Percentiles rank a stretch among this genome's conserved stretches.
Evolutionary conservation across 495 filamentous ascomycete species (phyloP).

Genomic region (Aspergillus steynii): DNA sequence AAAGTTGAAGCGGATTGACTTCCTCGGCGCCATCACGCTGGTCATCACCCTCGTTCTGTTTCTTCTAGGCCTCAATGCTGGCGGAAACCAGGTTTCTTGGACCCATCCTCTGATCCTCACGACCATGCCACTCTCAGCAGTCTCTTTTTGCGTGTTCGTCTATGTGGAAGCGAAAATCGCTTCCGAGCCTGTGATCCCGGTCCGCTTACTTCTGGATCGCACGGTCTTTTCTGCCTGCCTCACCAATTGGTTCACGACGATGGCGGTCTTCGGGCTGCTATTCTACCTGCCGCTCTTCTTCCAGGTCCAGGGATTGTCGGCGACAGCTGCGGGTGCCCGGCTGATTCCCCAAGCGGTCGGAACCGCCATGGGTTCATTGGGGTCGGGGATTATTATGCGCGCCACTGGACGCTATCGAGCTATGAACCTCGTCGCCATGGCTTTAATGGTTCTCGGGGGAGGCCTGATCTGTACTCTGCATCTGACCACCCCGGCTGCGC

Average conservation of each 20-base stretch:
- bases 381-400: slow-evolving; percentile 74
- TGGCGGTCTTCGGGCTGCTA: slow-evolving; percentile 53
- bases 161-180: slow-evolving; percentile 69
- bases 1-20: slow-evolving; percentile 76
- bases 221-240: slow-evolving; percentile 75
- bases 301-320: slow-evolving; percentile 69
- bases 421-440: slow-evolving; percentile 55
- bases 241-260: slow-evolving; percentile 69
- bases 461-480: slow-evolving; percentile 54
- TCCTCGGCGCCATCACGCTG: slow-evolving; percentile 69
- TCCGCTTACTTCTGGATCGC: slow-evolving; percentile 70
- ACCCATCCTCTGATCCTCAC: slow-evolving; percentile 74
- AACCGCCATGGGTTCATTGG: slow-evolving; percentile 68
- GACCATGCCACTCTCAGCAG: slow-evolving; percentile 63
- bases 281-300: slow-evolving; percentile 86
- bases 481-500: slow-evolving; percentile 57
- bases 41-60: slow-evolving; percentile 70
- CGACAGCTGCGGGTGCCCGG: slow-evolving; percentile 69
- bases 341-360: slow-evolving; percentile 69
- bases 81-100: slow-evolving; percentile 86
- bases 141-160: slow-evolving; percentile 54
- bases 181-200: slow-evolving; percentile 79
- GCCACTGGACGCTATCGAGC: slow-evolving; percentile 69
- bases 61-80: slow-evolving; percentile 78
- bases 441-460: slow-evolving; percentile 52